Conservation (phyloP, 2,329 filamentous ascomycete species). For the Leptosphaerulina australis region DNA sequence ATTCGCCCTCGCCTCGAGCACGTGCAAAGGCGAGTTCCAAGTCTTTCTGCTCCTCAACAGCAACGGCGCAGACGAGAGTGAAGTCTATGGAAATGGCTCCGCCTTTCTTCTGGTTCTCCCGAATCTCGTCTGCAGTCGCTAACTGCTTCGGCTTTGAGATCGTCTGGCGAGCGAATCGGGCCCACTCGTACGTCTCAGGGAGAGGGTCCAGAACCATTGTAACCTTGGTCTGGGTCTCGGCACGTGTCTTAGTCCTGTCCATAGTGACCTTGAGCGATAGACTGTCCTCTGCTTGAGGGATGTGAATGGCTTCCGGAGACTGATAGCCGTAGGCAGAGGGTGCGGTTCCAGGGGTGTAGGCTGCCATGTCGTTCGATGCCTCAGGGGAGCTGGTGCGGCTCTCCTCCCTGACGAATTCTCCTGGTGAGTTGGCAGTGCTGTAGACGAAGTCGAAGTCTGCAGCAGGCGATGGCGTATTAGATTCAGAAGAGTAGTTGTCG, state of each 20-base stretch:
- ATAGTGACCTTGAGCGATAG: slow-evolving; percentile 31
- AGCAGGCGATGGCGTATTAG: slow-evolving; percentile 40
- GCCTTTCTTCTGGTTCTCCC: slow-evolving; percentile 76
- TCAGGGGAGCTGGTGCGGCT: slow-evolving; percentile 43
- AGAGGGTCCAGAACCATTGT: slow-evolving; percentile 78
- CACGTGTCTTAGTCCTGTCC: slow-evolving; percentile 73
- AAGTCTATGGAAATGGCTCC: slow-evolving; percentile 34
- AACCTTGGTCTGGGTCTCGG: slow-evolving; percentile 95
- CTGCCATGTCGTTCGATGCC: slow-evolving; percentile 29
- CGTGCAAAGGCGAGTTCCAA: slow-evolving; percentile 69
- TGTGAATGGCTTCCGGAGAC: slow-evolving; percentile 38
- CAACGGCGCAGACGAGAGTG: slow-evolving; percentile 82
- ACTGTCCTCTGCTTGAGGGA: slow-evolving; percentile 32
- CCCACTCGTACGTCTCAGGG: slow-evolving; percentile 74
- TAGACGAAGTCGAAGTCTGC: slow-evolving; percentile 37
- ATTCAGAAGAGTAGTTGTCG: slow-evolving; percentile 31
- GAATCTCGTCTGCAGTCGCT: slow-evolving; percentile 70
- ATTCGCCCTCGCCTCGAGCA: slow-evolving; percentile 56
- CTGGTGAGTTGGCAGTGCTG: slow-evolving; percentile 42
- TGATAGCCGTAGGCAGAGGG: slow-evolving; percentile 17
- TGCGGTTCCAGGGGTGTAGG: slow-evolving; percentile 13
- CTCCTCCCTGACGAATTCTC: slow-evolving; percentile 36
- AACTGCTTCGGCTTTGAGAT: slow-evolving; percentile 94
- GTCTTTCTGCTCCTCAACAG: slow-evolving; percentile 76
- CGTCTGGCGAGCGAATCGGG: slow-evolving; percentile 86